phyloP scores from a whole-genome alignment of 768 basidiomycete species.

The Termitomyces heimii region DNA sequence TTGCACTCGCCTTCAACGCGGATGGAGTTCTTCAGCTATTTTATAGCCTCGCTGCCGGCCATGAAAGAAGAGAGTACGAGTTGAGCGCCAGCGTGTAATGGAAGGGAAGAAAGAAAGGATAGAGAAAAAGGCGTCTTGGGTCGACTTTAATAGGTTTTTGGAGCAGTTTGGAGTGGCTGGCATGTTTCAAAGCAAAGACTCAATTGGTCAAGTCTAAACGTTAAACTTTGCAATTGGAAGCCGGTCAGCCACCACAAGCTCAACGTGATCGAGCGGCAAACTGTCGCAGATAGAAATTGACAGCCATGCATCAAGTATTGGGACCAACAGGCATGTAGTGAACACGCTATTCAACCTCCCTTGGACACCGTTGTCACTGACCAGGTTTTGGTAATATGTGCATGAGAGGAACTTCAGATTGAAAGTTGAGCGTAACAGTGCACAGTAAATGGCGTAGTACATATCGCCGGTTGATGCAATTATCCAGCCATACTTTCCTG shows the following conservation, averaged over 20 bases:
- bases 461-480: neutral
- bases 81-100: neutral
- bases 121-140: neutral
- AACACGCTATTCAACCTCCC: too few species aligned
- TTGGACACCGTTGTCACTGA: neutral
- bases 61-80: neutral
- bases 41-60: neutral
- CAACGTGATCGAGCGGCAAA: neutral
- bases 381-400: neutral
- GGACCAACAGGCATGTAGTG: neutral
- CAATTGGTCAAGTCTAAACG: neutral
- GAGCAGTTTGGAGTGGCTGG: neutral
- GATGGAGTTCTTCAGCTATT: conserved; percentile 4
- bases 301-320: neutral
- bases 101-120: neutral
- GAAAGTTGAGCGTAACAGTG: neutral
- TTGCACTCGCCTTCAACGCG: neutral
- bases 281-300: neutral
- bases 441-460: neutral
- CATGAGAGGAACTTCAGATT: neutral
- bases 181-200: too few species aligned
- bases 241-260: neutral
- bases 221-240: neutral
- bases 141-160: conserved; percentile 1
- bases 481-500: conserved; percentile 21